phyloP scores from a whole-genome alignment of 805 yeast species.

The Zygosaccharomyces kombuchaensis region DNA sequence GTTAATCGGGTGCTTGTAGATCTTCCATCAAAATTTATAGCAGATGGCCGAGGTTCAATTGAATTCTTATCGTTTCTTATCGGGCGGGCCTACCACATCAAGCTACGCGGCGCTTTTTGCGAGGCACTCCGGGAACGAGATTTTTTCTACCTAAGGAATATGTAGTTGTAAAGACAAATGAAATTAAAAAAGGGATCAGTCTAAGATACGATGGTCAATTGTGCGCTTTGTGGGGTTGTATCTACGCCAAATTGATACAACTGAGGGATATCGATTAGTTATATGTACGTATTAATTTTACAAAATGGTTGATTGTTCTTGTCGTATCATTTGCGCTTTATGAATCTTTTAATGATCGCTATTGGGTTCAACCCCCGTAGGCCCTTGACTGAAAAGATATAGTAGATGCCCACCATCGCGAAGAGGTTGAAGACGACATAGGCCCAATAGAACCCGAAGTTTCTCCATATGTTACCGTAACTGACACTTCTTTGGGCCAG shows the following conservation, averaged over 20 bases:
- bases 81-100: background rate
- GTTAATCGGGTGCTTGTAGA: too few relatives aligned
- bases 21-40: too few relatives aligned
- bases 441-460: conserved; percentile 57
- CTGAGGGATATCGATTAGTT: too few relatives aligned
- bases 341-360: background rate
- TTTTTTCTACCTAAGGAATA: background rate
- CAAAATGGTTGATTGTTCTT: too few relatives aligned
- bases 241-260: too few relatives aligned
- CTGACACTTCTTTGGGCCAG: conserved; percentile 41
- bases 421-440: conserved; percentile 50
- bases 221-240: too few relatives aligned
- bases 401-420: conserved; percentile 38
- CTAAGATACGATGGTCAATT: too few relatives aligned
- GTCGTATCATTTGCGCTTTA: conserved; percentile 2
- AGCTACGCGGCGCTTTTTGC: background rate
- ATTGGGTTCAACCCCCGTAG: conserved; percentile 14
- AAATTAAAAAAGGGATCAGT: background rate
- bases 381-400: conserved; percentile 26
- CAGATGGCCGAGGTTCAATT: background rate
- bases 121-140: background rate
- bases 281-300: too few relatives aligned
- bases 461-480: conserved; percentile 58
- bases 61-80: background rate
- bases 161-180: background rate